phyloP scores from a whole-genome alignment of 441 rosid genomes.

The Euphorbia celastroides region DNA sequence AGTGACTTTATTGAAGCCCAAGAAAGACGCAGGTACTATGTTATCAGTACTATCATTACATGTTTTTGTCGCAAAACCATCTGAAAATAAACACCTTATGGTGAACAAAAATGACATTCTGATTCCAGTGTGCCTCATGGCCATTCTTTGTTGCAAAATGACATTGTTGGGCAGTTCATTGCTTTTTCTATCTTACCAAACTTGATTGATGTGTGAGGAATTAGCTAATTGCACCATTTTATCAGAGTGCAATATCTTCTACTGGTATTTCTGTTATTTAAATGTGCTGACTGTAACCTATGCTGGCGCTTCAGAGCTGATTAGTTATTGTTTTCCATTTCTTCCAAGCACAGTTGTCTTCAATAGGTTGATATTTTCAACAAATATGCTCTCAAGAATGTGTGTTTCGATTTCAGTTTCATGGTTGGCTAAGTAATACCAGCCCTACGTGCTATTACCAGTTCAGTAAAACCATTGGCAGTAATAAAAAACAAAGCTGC shows the following conservation, averaged over 20 bases:
- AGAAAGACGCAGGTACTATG: constrained; percentile 65
- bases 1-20: constrained; percentile 66
- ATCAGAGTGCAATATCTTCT: background rate
- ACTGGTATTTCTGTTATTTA: background rate
- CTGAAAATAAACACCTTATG: background rate
- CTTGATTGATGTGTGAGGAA: background rate
- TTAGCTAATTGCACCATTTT: background rate
- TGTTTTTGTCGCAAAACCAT: background rate
- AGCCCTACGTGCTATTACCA: background rate
- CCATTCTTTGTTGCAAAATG: background rate
- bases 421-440: constrained; percentile 4
- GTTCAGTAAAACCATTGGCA: background rate
- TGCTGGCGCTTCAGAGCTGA: background rate
- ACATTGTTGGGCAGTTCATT: background rate
- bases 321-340: constrained; percentile 1
- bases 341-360: background rate
- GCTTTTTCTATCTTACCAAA: background rate
- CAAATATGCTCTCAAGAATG: background rate
- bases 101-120: background rate
- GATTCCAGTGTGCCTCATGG: background rate
- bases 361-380: background rate
- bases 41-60: background rate
- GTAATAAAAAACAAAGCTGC: background rate
- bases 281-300: background rate
- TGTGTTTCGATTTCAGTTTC: background rate